These are phyloP conservation scores for Inga laurina DNA, from an alignment of 306 rosid species.

Conservation along the genomic window DNA sequence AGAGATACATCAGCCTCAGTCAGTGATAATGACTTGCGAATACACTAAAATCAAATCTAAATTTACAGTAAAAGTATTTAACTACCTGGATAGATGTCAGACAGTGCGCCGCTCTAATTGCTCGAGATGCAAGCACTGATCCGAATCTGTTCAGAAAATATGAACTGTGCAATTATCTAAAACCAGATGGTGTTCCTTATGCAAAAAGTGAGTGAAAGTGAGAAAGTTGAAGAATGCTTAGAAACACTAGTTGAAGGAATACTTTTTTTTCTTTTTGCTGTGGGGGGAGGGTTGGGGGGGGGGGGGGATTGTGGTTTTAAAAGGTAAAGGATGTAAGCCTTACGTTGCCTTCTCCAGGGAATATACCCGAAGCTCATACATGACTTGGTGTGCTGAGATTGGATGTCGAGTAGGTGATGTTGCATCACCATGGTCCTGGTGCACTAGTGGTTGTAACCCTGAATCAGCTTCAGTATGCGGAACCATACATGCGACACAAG, in stretches of 20 bases:
- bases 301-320: background rate
- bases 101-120: constrained; percentile 84
- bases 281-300: background rate
- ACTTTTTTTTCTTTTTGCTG: too few relatives aligned
- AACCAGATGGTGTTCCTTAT: background rate
- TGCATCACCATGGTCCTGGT: constrained; percentile 59
- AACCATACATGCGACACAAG: constrained; percentile 49
- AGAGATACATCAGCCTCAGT: background rate
- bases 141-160: constrained; percentile 57
- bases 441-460: constrained; percentile 53
- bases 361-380: constrained; percentile 73
- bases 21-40: background rate
- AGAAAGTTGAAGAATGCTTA: background rate
- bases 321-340: constrained; percentile 25
- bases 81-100: constrained; percentile 78
- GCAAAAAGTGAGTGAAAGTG: constrained; percentile 3
- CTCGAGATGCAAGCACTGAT: constrained; percentile 56
- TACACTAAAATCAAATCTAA: background rate
- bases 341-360: constrained; percentile 82
- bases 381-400: constrained; percentile 72
- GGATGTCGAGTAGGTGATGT: constrained; percentile 83
- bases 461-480: constrained; percentile 65
- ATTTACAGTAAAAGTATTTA: constrained; percentile 12
- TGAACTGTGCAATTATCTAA: background rate
- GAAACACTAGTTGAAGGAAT: constrained; percentile 16